Evolutionary conservation across 2,329 filamentous ascomycete species (phyloP).

Genomic region (Pseudocercospora fijiensis): DNA sequence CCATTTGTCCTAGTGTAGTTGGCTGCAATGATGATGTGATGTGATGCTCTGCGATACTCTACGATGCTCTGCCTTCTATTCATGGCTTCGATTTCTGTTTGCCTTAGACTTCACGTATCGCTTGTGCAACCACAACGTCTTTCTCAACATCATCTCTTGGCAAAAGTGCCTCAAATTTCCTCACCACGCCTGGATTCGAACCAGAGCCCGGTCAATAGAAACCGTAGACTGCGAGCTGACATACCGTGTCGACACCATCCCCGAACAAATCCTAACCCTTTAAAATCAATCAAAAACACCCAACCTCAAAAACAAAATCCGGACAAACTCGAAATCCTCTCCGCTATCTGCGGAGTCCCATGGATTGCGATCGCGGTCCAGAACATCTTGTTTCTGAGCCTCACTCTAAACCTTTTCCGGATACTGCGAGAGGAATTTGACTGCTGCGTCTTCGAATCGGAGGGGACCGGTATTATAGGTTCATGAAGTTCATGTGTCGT

Average conservation of each 20-base stretch:
- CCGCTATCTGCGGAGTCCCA: constrained; percentile 47
- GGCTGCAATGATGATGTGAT: background rate
- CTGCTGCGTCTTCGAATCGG: constrained; percentile 49
- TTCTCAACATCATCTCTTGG: constrained; percentile 46
- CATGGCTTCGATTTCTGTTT: background rate
- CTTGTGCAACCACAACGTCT: constrained; percentile 46
- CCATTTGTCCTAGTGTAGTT: background rate
- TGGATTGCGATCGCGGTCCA: constrained; percentile 50
- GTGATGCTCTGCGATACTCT: background rate
- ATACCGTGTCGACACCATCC: no score
- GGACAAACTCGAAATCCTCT: no score
- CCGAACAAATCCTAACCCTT: constrained; percentile 9
- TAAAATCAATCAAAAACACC: constrained; percentile 46
- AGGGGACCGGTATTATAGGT: constrained; percentile 36
- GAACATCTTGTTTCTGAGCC: constrained; percentile 42
- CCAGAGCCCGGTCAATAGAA: no score
- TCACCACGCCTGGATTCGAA: no score
- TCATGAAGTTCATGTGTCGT: constrained; percentile 39
- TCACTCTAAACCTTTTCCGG: constrained; percentile 22
- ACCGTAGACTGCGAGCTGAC: no score
- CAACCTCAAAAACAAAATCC: no score
- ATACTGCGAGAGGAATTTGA: constrained; percentile 30
- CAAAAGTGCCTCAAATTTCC: constrained; percentile 36
- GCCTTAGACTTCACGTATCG: constrained; percentile 30
- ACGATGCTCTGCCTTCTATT: background rate